A percentile compares a stretch with the other conserved stretches of the same genome.
Evolutionary conservation across 768 basidiomycete species (phyloP).

Genomic region (Serendipita indica): DNA sequence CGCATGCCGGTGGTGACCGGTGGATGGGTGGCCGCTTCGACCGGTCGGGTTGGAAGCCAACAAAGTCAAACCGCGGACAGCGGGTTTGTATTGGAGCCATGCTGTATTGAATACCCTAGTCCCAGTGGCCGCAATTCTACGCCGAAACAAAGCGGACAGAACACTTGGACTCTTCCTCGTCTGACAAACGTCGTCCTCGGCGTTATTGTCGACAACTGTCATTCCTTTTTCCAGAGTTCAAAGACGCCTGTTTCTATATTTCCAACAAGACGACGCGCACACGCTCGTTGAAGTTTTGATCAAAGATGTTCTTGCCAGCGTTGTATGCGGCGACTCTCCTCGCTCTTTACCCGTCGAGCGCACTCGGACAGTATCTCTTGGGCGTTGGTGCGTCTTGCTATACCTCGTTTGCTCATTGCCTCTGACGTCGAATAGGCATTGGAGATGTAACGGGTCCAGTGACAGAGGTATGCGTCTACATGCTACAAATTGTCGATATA

Average conservation of each 20-base stretch:
- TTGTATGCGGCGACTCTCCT: slow-evolving; percentile 1
- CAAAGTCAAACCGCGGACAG: too few species aligned
- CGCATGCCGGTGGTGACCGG: too few species aligned
- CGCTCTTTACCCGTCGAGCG: slow-evolving; percentile 15
- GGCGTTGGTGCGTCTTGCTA: slow-evolving; percentile 36
- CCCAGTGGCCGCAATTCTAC: too few species aligned
- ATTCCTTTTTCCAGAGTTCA: background rate
- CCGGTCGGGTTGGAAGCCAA: too few species aligned
- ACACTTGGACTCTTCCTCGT: too few species aligned
- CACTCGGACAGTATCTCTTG: slow-evolving; percentile 35
- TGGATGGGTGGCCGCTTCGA: too few species aligned
- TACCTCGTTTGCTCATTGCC: background rate
- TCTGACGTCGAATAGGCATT: slow-evolving; percentile 30
- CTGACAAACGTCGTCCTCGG: too few species aligned
- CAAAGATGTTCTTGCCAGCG: background rate
- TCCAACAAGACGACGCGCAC: too few species aligned
- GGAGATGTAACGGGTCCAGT: slow-evolving; percentile 61
- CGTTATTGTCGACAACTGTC: background rate
- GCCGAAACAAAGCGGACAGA: too few species aligned
- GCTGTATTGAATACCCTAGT: too few species aligned
- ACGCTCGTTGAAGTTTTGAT: background rate
- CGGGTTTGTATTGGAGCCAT: too few species aligned
- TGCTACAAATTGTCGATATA: slow-evolving; percentile 12
- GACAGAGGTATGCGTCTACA: background rate
- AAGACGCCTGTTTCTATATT: too few species aligned